Conservation (phyloP, 1,139 yeast species). For the Scheffersomyces parashehatae region DNA sequence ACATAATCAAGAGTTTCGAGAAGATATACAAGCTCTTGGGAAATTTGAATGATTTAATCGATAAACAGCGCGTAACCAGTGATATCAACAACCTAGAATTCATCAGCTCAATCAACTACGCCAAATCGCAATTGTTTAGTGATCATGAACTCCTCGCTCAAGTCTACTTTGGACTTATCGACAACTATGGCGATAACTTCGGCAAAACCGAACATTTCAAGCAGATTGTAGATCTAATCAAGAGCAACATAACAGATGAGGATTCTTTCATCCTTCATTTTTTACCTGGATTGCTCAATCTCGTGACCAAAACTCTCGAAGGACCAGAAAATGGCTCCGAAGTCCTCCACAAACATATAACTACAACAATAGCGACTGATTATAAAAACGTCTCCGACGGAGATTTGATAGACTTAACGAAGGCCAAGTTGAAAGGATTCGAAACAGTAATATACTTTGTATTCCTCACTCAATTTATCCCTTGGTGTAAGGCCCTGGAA, state of each 20-base stretch:
- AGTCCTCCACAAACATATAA: conserved; percentile 25
- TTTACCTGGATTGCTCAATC: conserved; percentile 59
- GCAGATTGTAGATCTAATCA: conserved; percentile 30
- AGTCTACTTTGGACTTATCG: conserved; percentile 53
- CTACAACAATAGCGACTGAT: conserved; percentile 11
- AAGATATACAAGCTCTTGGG: conserved; percentile 56
- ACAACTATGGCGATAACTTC: conserved; percentile 32
- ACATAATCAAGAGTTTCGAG: conserved; percentile 54
- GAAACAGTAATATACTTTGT: conserved; percentile 48
- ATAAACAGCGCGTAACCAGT: conserved; percentile 56
- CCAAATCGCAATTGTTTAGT: conserved; percentile 60
- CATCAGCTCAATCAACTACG: conserved; percentile 54
- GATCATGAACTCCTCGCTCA: conserved; percentile 77
- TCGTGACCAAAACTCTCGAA: conserved; percentile 31
- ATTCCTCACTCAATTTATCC: conserved; percentile 64
- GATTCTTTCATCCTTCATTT: conserved; percentile 65
- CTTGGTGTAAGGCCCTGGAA: conserved; percentile 62
- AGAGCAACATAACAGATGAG: conserved; percentile 49
- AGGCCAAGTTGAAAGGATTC: conserved; percentile 57
- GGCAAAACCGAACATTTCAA: conserved; percentile 36
- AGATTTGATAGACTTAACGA: conserved; percentile 39
- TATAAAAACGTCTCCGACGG: conserved; percentile 16
- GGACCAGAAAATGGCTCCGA: conserved; percentile 22
- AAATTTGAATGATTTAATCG: conserved; percentile 61
- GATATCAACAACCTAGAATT: conserved; percentile 47